Evolutionary conservation across 495 filamentous ascomycete species (phyloP).

Genomic region (Penicillium antarcticum): DNA sequence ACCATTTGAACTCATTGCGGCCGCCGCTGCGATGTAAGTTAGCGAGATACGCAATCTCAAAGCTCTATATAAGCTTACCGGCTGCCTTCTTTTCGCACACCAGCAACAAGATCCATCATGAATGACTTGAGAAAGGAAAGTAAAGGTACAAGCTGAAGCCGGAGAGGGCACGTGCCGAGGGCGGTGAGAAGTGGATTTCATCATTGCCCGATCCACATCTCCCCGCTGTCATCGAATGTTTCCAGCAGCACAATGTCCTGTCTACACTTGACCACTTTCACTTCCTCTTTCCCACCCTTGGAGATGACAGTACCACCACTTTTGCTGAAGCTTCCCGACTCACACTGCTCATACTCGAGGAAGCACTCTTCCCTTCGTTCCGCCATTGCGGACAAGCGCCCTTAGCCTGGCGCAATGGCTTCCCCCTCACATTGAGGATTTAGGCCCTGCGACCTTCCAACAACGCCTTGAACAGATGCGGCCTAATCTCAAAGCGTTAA

Average conservation of each 20-base stretch:
- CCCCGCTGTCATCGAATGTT: constrained; percentile 12
- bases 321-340: neutral
- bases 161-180: neutral
- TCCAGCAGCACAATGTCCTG: constrained; percentile 16
- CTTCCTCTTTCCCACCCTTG: constrained; percentile 1
- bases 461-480: neutral
- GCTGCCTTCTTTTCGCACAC: constrained; percentile 89
- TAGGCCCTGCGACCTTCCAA: neutral
- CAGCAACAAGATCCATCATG: constrained; percentile 90
- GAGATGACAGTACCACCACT: constrained; percentile 21
- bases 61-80: constrained; percentile 40
- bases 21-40: constrained; percentile 61
- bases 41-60: constrained; percentile 2
- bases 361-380: constrained; percentile 1
- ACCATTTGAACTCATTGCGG: constrained; percentile 91
- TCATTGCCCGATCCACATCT: constrained; percentile 16
- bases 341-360: constrained; percentile 1
- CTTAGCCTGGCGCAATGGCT: constrained; percentile 23
- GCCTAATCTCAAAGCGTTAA: constrained; percentile 20
- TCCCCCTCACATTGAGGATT: constrained; percentile 2
- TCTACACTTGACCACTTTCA: neutral
- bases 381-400: neutral
- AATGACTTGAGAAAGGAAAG: neutral
- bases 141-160: neutral
- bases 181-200: constrained; percentile 13